Evolutionary conservation across 306 rosid species (phyloP).

Genomic region (Cucurbita pepo): DNA sequence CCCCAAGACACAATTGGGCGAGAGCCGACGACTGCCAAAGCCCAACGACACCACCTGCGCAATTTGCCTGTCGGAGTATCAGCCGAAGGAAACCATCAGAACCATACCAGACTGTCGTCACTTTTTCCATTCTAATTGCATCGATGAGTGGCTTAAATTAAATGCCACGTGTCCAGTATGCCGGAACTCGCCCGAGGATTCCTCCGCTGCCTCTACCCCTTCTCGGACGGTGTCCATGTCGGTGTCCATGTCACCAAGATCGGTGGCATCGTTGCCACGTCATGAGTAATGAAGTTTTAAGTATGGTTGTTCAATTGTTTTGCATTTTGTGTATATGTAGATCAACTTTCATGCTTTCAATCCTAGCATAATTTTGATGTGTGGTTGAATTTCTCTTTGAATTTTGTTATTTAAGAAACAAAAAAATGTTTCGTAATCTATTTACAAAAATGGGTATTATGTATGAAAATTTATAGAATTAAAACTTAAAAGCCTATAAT

Average conservation of each 20-base stretch:
- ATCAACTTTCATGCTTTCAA: neutral
- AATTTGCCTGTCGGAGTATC: constrained; percentile 49
- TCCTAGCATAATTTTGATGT: neutral
- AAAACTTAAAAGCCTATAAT: no score
- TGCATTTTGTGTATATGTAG: neutral
- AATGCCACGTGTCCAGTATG: constrained; percentile 65
- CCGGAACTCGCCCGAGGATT: constrained; percentile 28
- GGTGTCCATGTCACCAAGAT: no score
- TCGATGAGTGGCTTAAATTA: constrained; percentile 65
- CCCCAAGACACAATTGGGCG: constrained; percentile 35
- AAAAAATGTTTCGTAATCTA: no score
- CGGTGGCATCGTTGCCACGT: neutral
- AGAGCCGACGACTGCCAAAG: constrained; percentile 36
- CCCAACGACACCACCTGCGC: constrained; percentile 40
- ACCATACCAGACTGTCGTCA: constrained; percentile 57
- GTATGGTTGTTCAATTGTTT: neutral
- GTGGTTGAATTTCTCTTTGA: neutral
- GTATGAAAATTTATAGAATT: no score
- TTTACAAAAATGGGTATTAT: no score
- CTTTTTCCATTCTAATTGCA: constrained; percentile 44
- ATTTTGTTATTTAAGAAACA: neutral
- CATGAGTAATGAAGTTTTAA: neutral
- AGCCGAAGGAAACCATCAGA: constrained; percentile 42
- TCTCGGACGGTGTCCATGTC: neutral
- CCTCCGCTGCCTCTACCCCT: constrained; percentile 6